Evolutionary conservation across 2,329 filamentous ascomycete genomes (phyloP).

Genomic region (Paracorniculantispora psalliotae): DNA sequence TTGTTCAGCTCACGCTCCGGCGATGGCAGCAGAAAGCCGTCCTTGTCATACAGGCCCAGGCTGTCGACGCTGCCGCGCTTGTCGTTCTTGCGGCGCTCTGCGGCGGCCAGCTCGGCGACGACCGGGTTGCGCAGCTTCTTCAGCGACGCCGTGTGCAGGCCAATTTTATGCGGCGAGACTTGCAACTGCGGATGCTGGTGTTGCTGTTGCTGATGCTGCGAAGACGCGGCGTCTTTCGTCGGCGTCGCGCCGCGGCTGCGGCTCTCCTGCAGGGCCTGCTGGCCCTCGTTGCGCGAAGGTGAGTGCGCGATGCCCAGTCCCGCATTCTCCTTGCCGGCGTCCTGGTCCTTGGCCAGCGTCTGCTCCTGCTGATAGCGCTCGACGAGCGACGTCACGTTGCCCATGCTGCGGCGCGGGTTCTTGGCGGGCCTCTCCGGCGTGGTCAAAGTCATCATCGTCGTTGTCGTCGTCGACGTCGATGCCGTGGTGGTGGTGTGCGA

Average conservation of each 20-base stretch:
- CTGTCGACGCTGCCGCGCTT: constrained; percentile 33
- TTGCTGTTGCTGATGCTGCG: neutral
- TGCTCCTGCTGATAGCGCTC: neutral
- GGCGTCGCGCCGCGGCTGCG: neutral
- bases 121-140: constrained; percentile 19
- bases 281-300: neutral
- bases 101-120: constrained; percentile 23
- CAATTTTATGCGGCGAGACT: too few species aligned
- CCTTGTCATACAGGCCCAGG: constrained; percentile 39
- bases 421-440: constrained; percentile 8
- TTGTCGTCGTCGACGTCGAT: neutral
- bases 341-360: neutral
- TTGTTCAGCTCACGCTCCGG: constrained; percentile 31
- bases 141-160: neutral
- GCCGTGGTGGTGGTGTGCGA: neutral
- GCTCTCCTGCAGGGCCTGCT: neutral
- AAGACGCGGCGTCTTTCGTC: neutral
- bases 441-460: neutral
- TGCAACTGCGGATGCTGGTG: neutral
- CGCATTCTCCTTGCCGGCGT: constrained; percentile 7
- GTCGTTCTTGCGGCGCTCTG: constrained; percentile 19
- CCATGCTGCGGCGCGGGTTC: constrained; percentile 14
- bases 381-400: constrained; percentile 4
- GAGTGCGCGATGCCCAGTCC: constrained; percentile 10
- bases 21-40: constrained; percentile 41